These are phyloP conservation scores for Cordyceps cicadae DNA, from an alignment of 2,329 filamentous ascomycete genomes.

Conservation along the genomic window DNA sequence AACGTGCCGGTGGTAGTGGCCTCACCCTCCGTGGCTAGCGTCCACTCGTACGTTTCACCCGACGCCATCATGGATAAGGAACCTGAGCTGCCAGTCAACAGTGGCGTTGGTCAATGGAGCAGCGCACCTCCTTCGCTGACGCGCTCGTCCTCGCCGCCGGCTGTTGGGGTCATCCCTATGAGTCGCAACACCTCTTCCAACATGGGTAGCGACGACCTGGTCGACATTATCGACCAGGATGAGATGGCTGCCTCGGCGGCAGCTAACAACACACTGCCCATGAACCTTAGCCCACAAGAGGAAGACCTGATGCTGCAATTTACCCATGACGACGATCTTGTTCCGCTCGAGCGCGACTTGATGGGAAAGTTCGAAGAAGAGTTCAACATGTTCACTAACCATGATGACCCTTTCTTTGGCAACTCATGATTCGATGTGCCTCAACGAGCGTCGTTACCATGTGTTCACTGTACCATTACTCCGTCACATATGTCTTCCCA, in stretches of 20 bases:
- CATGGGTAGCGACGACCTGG: conserved; percentile 23
- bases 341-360: conserved; percentile 38
- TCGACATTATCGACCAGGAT: conserved; percentile 21
- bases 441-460: conserved; percentile 6
- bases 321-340: conserved; percentile 29
- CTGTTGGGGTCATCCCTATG: conserved; percentile 39
- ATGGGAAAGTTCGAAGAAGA: conserved; percentile 48
- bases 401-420: conserved; percentile 46
- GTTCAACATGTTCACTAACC: conserved; percentile 44
- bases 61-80: conserved; percentile 34
- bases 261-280: conserved; percentile 26
- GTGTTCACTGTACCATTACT: conserved; percentile 13
- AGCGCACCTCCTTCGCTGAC: conserved; percentile 54
- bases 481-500: conserved; percentile 12
- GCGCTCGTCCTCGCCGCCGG: conserved; percentile 52
- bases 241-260: conserved; percentile 25
- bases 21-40: conserved; percentile 33
- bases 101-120: conserved; percentile 38
- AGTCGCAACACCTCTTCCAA: conserved; percentile 28
- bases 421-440: conserved; percentile 19
- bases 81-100: conserved; percentile 42
- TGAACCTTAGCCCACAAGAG: conserved; percentile 27
- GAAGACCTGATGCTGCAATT: conserved; percentile 26
- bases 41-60: conserved; percentile 40
- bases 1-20: conserved; percentile 16